These are phyloP conservation scores for Rhipidocladum racemiflorum DNA, from an alignment of 176 grass and related monocot species.

Conservation along the genomic window DNA sequence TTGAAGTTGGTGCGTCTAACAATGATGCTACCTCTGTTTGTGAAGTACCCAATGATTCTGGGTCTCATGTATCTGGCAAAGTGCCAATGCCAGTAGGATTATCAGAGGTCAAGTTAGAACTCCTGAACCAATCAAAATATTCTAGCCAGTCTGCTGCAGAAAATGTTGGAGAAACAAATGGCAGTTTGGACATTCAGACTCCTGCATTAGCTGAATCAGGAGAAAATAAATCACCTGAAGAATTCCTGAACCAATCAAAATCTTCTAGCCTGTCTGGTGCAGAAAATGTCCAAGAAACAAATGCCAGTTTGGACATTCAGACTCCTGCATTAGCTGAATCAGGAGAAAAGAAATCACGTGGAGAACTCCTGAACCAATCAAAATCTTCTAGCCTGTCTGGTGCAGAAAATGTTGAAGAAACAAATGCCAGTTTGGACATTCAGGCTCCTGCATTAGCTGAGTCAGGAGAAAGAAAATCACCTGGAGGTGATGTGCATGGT, in stretches of 20 bases:
- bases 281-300: conserved; percentile 27
- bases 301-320: background rate
- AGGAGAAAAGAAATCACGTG: conserved; percentile 22
- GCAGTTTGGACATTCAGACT: background rate
- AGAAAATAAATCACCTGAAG: conserved; percentile 23
- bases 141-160: background rate
- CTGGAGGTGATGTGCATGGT: conserved; percentile 13
- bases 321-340: conserved; percentile 13
- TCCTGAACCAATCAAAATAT: conserved; percentile 9
- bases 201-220: conserved; percentile 9
- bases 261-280: conserved; percentile 9
- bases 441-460: conserved; percentile 17
- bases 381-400: conserved; percentile 16
- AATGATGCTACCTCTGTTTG: conserved; percentile 13
- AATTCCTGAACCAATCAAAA: background rate
- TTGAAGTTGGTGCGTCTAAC: conserved; percentile 17
- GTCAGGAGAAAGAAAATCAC: conserved; percentile 15
- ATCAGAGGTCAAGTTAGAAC: conserved; percentile 5
- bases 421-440: background rate
- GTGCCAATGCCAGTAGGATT: conserved; percentile 1
- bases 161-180: conserved; percentile 27
- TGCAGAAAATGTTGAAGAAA: conserved; percentile 29
- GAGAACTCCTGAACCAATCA: background rate
- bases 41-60: conserved; percentile 20
- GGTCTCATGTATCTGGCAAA: conserved; percentile 2